Conservation (phyloP, 169 alveolate genomes). For the Hammondia hammondi region DNA sequence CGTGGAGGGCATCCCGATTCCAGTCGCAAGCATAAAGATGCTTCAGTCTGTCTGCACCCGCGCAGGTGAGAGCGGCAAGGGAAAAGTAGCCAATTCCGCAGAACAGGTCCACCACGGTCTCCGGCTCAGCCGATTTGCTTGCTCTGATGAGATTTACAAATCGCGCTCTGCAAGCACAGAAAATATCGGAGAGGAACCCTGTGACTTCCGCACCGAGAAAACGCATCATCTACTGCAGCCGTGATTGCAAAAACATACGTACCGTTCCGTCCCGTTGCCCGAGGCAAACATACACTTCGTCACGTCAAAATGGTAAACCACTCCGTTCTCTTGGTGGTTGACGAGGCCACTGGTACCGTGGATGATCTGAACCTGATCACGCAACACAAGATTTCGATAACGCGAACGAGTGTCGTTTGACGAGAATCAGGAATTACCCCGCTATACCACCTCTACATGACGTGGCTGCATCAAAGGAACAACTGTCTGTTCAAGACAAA, state of each 20-base stretch:
- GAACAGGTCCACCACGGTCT: constrained; percentile 81
- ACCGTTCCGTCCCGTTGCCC: constrained; percentile 82
- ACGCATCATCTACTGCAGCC: not conserved
- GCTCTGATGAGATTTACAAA: constrained; percentile 43
- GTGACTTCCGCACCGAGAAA: not conserved
- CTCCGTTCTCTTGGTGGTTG: constrained; percentile 72
- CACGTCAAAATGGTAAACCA: constrained; percentile 72
- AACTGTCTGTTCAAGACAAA: too few species aligned
- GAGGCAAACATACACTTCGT: constrained; percentile 78
- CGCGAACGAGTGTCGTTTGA: too few species aligned
- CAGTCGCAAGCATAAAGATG: constrained; percentile 78
- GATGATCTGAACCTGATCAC: not conserved
- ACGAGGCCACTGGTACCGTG: constrained; percentile 28
- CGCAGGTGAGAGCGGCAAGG: constrained; percentile 72
- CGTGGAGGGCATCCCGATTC: constrained; percentile 72
- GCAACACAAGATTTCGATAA: not conserved
- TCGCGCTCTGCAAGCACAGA: constrained; percentile 51
- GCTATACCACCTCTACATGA: too few species aligned
- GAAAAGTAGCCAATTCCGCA: constrained; percentile 85
- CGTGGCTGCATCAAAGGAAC: too few species aligned
- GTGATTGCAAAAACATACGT: constrained; percentile 26
- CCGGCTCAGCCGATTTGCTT: constrained; percentile 16
- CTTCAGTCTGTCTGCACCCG: constrained; percentile 17
- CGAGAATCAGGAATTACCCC: too few species aligned
- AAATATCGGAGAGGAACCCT: not conserved